Evolutionary conservation across 2,329 filamentous ascomycete genomes (phyloP), one percentile per base, ranked within the genome.

Genomic region (Cercospora zeae-maydis): DNA sequence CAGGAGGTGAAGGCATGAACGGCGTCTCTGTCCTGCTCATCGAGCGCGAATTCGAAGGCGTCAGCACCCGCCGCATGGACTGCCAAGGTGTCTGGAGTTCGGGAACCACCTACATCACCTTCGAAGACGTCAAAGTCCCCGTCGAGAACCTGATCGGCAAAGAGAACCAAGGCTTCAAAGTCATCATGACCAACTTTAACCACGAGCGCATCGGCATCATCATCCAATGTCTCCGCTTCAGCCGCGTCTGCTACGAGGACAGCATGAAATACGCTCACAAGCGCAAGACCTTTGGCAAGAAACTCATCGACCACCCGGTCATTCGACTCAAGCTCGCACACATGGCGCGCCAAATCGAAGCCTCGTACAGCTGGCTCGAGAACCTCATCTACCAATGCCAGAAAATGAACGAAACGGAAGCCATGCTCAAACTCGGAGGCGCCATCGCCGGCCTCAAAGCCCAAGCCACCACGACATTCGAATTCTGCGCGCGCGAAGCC

Each of bases 121-220:
- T 98, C 70, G 95, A 99, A 78, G 95, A 99, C 75, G 95, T 98
- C 79, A 98, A 98, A 83, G 95, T 99, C 0, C 95, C 95, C 1
- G 95, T 98, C n/a, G 93, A 96, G 84, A 98, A 99, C 82, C 79
- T 99, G 72, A 88, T 99, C 64, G 95, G 95, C 80, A 98, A 97
- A 83, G 89, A 96, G 82, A 96, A 99, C 84, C 89, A 96, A 77
- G 95, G 95, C 39, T 99, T 99, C 86, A 91, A 93, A 80, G 92
- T 96, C 75, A 93, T 99, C 83, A 98, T 98, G 93, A 97, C 92
- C 76, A 97, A 97, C 84, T 97, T 97, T 84, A 98, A 98, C 85
- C 95, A 98, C 83, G 95, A 99, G 82, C 91, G 95, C 67, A 93
- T 99, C 71, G 95, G 95, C 66, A 98, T 99, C 79, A 93, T 98